Evolutionary conservation across 495 filamentous ascomycete species (phyloP), one percentile per base, ranked within the genome.

Genomic region (Neurospora sp.): DNA sequence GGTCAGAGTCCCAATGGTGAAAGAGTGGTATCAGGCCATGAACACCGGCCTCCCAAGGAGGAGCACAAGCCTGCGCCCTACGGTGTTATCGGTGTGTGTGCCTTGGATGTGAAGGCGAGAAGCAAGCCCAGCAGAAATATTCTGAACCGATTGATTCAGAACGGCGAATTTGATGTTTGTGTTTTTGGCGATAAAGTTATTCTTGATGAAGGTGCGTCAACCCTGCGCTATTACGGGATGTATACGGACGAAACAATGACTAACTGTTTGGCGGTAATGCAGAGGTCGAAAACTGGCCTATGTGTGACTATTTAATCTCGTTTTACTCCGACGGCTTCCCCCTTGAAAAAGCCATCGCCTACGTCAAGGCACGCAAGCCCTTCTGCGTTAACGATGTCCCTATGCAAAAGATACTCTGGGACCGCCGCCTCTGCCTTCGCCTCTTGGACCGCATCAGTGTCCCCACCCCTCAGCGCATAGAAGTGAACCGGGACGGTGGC

Each of bases 171-270:
- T 76, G 94, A 99, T 77, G 93, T 97, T 34, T 90, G 95, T 40
- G 93, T 99, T 5, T 99, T 99, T 83, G 96, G 96, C 42, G 96
- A 99, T 81, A 99, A 99, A 79, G 93, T 97, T 70, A 98, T 99
- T 75, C 85, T 98, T 66, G 96, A 99, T 75, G 96, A 99, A 86
- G 89, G 89, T 83, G 84, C 88, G 79, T 87, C 38, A 34, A 3
- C 42, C 34, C 17, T 70, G 62, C 36, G 39, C 19, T 48, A 31
- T 54, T 45, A 13, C 54, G 73, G 8, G 2, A 43, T 6, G 37
- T 34, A 28, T 69, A 39, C 43, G 73, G 42, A 38, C 36, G 36
- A 45, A 24, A 37, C 38, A 39, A 15, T 71, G 17, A 70, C 77
- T 81, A 74, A 82, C 77, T 37, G 17, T 28, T 28, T 66, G 54